phyloP scores from a whole-genome alignment of 2,329 filamentous ascomycete species.

The Calonectria ilicicola region DNA sequence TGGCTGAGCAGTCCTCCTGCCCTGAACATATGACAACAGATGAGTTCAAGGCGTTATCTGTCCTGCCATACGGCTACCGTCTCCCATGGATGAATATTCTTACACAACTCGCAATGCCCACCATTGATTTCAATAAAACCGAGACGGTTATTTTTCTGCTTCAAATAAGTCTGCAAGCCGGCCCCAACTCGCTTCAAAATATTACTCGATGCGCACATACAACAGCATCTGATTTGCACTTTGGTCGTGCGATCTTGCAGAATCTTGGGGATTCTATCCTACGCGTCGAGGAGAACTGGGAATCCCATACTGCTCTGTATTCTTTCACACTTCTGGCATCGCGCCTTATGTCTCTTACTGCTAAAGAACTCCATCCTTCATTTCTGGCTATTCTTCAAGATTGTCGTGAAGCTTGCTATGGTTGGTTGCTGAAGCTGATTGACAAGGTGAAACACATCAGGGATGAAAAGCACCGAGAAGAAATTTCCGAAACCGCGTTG shows the following conservation, averaged over 20 bases:
- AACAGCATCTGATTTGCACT: slow-evolving; percentile 3
- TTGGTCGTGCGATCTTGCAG: slow-evolving; percentile 15
- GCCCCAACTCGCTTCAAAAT: background rate
- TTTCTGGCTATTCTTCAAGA: slow-evolving; percentile 3
- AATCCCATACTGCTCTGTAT: slow-evolving; percentile 32
- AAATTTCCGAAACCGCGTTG: slow-evolving; percentile 17
- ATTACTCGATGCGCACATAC: slow-evolving; percentile 15
- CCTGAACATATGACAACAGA: slow-evolving; percentile 60
- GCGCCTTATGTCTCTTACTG: slow-evolving; percentile 27
- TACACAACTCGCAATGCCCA: slow-evolving; percentile 34
- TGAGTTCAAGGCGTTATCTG: slow-evolving; percentile 61
- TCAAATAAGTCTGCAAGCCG: slow-evolving; percentile 37
- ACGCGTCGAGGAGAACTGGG: slow-evolving; percentile 36
- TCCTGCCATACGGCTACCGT: slow-evolving; percentile 27
- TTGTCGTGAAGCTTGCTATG: slow-evolving; percentile 21
- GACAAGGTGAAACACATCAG: slow-evolving; percentile 3
- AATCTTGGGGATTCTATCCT: background rate
- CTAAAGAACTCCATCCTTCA: accelerated
- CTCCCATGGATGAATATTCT: slow-evolving; percentile 39
- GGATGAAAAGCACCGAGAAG: slow-evolving; percentile 15
- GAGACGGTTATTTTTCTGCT: slow-evolving; percentile 35
- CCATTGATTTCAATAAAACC: slow-evolving; percentile 38
- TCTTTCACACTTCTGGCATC: slow-evolving; percentile 33
- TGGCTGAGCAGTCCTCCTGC: slow-evolving; percentile 62
- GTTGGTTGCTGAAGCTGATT: slow-evolving; percentile 23